phyloP scores from a whole-genome alignment of 345 rosid genomes.

The Syzygium grande region DNA sequence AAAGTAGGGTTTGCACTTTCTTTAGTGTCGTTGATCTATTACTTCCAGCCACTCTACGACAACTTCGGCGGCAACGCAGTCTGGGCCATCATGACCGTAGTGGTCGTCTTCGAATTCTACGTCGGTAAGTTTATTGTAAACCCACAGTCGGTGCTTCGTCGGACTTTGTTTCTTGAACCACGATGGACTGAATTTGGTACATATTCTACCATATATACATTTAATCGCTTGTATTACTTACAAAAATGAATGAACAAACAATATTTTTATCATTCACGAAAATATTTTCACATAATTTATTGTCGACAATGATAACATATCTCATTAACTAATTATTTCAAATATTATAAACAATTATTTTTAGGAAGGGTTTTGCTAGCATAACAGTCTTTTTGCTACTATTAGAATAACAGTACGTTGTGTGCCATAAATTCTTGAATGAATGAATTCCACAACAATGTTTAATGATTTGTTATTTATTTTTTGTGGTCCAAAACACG shows the following conservation, averaged over 20 bases:
- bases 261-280: too few relatives aligned
- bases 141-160: not conserved
- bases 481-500: not conserved
- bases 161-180: not conserved
- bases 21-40: constrained; percentile 54
- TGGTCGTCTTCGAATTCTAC: constrained; percentile 69
- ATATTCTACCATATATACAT: not conserved
- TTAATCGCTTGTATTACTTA: not conserved
- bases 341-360: too few relatives aligned
- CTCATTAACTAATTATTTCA: too few relatives aligned
- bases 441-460: rapidly evolving
- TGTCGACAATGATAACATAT: too few relatives aligned
- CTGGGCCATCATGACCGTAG: constrained; percentile 90
- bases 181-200: too few relatives aligned
- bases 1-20: constrained; percentile 67
- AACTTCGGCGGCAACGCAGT: constrained; percentile 54
- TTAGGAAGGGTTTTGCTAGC: not conserved
- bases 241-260: too few relatives aligned
- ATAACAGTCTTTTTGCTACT: too few relatives aligned
- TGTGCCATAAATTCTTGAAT: too few relatives aligned
- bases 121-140: constrained; percentile 37
- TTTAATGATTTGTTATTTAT: too few relatives aligned
- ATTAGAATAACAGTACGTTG: not conserved
- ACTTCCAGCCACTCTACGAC: constrained; percentile 46
- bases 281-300: too few relatives aligned